Evolutionary conservation across 2,329 filamentous ascomycete species (phyloP).

Genomic region (Fusarium fracticaudum): DNA sequence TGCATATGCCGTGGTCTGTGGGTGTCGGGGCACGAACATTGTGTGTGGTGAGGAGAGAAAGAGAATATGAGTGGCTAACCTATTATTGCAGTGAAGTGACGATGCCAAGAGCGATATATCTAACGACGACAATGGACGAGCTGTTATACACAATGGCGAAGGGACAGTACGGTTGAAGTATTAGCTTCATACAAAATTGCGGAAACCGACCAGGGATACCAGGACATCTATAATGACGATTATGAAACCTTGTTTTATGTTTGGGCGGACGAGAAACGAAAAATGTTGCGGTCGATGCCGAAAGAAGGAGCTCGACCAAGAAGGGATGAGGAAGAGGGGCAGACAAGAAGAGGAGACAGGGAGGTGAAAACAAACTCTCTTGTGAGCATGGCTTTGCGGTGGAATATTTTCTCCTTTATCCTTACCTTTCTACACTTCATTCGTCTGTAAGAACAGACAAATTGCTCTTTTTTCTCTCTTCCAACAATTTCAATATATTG

Average conservation of each 20-base stretch:
- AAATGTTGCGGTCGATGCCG: conserved; percentile 7
- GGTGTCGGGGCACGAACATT: conserved; percentile 8
- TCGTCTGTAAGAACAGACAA: not conserved
- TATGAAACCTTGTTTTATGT: conserved; percentile 26
- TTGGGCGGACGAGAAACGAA: conserved; percentile 7
- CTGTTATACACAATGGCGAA: not conserved
- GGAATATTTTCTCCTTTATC: conserved; percentile 4
- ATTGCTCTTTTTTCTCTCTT: not conserved
- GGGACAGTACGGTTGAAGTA: conserved; percentile 14
- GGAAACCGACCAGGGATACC: conserved; percentile 8
- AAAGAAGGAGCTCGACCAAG: conserved; percentile 17
- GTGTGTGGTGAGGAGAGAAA: conserved; percentile 1
- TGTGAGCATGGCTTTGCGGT: conserved; percentile 1
- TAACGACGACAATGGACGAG: conserved; percentile 19
- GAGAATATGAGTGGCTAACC: conserved; percentile 28
- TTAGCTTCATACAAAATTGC: conserved; percentile 26
- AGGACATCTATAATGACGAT: conserved; percentile 21
- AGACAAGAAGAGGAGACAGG: conserved; percentile 16
- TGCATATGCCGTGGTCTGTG: conserved; percentile 35
- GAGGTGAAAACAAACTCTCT: conserved; percentile 2
- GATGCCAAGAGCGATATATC: conserved; percentile 23
- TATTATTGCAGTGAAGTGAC: conserved; percentile 24
- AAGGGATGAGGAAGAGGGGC: conserved; percentile 18
- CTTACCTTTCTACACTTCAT: conserved; percentile 2
- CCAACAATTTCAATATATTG: not conserved